Evolutionary conservation across 805 yeast species (phyloP).

Genomic region (Nakazawaea peltata): DNA sequence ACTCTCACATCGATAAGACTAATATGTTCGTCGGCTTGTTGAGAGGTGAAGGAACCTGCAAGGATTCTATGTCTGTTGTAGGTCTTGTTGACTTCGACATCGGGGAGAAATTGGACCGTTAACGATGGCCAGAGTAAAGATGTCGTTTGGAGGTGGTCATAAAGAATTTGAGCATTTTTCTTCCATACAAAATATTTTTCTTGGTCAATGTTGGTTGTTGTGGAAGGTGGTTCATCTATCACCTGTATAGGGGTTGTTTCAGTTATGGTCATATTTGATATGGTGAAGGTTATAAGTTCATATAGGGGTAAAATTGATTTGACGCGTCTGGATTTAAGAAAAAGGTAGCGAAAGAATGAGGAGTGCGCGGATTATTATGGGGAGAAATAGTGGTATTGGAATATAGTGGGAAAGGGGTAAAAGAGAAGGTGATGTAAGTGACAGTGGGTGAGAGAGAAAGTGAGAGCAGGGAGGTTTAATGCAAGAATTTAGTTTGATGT

Average conservation of each 20-base stretch:
- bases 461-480: not conserved
- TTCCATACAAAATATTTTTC: slow-evolving; percentile 34
- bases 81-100: slow-evolving; percentile 22
- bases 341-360: too few relatives aligned
- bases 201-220: slow-evolving; percentile 8
- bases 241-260: not conserved
- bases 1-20: slow-evolving; percentile 24
- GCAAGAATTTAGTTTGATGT: not conserved
- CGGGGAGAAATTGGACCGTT: slow-evolving; percentile 58
- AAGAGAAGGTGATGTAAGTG: not conserved
- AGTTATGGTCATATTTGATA: not conserved
- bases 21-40: slow-evolving; percentile 42
- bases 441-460: not conserved
- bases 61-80: slow-evolving; percentile 34
- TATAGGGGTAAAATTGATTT: too few relatives aligned
- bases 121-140: slow-evolving; percentile 59
- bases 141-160: slow-evolving; percentile 43
- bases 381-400: not conserved
- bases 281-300: too few relatives aligned
- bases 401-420: not conserved
- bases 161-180: slow-evolving; percentile 49
- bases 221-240: slow-evolving; percentile 1
- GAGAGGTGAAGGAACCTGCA: slow-evolving; percentile 59
- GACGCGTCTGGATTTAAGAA: too few relatives aligned
- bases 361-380: too few relatives aligned